phyloP scores from a whole-genome alignment of 352 stramenopile genomes.

The Phytophthora megakarya region DNA sequence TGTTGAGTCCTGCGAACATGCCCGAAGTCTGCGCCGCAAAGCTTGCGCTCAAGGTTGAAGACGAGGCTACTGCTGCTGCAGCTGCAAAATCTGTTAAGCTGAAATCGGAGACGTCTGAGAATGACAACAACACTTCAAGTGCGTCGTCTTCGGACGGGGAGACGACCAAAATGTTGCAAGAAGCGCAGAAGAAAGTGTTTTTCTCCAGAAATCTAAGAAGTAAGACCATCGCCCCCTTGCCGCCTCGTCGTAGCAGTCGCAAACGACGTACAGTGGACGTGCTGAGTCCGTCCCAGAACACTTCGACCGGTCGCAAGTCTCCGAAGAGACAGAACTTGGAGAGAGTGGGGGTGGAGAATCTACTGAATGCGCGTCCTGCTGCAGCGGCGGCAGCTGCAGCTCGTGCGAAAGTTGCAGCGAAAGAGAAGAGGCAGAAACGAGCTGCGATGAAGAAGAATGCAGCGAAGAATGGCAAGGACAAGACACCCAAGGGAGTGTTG shows the following conservation, averaged over 20 bases:
- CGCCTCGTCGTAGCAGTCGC: conserved; percentile 24
- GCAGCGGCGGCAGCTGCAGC: conserved; percentile 21
- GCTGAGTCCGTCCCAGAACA: conserved; percentile 16
- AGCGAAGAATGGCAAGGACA: conserved; percentile 17
- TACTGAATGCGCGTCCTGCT: conserved; percentile 21
- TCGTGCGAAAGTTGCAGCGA: conserved; percentile 12
- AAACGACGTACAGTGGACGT: conserved; percentile 34
- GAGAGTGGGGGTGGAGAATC: conserved; percentile 10
- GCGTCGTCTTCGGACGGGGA: conserved; percentile 24
- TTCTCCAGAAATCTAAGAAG: too few relatives aligned
- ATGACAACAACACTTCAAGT: not conserved
- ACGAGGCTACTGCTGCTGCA: not conserved
- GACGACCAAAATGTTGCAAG: conserved; percentile 11
- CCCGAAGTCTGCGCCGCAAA: not conserved
- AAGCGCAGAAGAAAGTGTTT: too few relatives aligned
- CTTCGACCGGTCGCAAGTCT: conserved; percentile 1
- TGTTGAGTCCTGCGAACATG: conserved; percentile 20
- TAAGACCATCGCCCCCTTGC: not conserved
- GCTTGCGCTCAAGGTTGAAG: not conserved
- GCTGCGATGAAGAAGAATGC: conserved; percentile 8
- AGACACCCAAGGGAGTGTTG: conserved; percentile 29
- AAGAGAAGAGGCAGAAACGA: conserved; percentile 22
- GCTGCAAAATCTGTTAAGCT: conserved; percentile 9
- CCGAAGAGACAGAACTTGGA: conserved; percentile 14
- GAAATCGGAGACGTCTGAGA: not conserved